Evolutionary conservation across 495 filamentous ascomycete genomes (phyloP).

Genomic region (Pseudevernia furfuracea): DNA sequence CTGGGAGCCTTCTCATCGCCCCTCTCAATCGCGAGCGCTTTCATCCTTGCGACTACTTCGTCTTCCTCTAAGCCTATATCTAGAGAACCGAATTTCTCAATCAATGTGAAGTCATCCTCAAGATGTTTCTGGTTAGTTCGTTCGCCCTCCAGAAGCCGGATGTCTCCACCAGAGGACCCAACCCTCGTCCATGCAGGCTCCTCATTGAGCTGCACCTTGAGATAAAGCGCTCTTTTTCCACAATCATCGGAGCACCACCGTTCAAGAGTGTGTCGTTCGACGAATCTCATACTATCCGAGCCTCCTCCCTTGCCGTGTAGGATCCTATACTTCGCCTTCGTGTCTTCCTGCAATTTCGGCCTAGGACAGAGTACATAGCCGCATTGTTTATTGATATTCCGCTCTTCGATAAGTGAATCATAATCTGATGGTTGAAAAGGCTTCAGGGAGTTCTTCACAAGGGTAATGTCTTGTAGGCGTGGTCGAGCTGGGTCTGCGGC

Average conservation of each 20-base stretch:
- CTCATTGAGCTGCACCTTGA: slow-evolving; percentile 77
- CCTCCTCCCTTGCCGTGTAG: slow-evolving; percentile 45
- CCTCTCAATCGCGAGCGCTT: slow-evolving; percentile 42
- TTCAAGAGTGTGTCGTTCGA: slow-evolving; percentile 61
- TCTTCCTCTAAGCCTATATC: slow-evolving; percentile 21
- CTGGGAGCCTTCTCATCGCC: slow-evolving; percentile 34
- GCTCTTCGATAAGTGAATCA: slow-evolving; percentile 76
- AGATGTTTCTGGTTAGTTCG: slow-evolving; percentile 23
- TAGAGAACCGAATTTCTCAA: slow-evolving; percentile 32
- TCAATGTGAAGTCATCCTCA: slow-evolving; percentile 18
- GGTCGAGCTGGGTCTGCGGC: slow-evolving; percentile 52
- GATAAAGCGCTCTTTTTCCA: slow-evolving; percentile 66
- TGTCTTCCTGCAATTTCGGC: slow-evolving; percentile 41
- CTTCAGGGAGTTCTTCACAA: slow-evolving; percentile 51
- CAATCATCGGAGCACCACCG: slow-evolving; percentile 84
- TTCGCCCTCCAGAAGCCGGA: slow-evolving; percentile 52
- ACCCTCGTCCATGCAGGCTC: slow-evolving; percentile 69
- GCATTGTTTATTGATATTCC: slow-evolving; percentile 70
- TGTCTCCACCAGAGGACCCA: slow-evolving; percentile 36
- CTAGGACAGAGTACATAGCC: slow-evolving; percentile 73
- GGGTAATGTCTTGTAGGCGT: slow-evolving; percentile 44
- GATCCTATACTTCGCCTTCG: slow-evolving; percentile 42
- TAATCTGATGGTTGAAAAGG: slow-evolving; percentile 83
- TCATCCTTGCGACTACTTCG: slow-evolving; percentile 24
- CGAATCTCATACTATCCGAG: slow-evolving; percentile 49